Conservation (phyloP, 257 asterid genomes). For the Fraxinus cuspidata region DNA sequence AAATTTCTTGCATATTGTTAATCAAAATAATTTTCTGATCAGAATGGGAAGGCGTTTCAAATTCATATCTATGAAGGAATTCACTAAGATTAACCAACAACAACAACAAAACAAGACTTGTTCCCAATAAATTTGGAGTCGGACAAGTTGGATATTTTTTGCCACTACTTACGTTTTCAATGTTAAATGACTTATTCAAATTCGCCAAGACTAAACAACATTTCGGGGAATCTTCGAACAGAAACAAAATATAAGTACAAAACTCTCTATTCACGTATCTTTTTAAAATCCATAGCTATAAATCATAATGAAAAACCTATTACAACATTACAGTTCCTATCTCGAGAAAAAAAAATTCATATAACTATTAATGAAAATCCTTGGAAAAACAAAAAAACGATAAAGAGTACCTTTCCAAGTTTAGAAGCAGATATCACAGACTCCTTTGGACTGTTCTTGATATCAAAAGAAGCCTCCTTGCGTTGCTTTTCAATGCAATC, state of each 20-base stretch:
- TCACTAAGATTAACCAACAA: neutral
- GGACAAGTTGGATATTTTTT: too few relatives aligned
- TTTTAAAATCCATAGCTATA: neutral
- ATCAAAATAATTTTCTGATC: neutral
- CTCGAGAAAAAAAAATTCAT: constrained; percentile 1
- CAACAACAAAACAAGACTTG: neutral
- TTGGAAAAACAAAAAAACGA: constrained; percentile 2
- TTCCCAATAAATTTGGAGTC: neutral
- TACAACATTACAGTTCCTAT: neutral
- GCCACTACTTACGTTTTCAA: neutral
- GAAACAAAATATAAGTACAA: too few relatives aligned
- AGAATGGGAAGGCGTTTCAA: neutral
- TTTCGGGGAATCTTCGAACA: neutral
- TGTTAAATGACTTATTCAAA: too few relatives aligned
- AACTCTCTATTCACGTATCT: neutral
- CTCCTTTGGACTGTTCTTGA: constrained; percentile 46
- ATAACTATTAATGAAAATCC: neutral
- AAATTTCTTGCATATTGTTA: neutral
- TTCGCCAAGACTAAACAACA: too few relatives aligned
- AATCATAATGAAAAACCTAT: constrained; percentile 13
- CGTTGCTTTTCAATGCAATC: constrained; percentile 68
- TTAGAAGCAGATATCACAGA: constrained; percentile 55
- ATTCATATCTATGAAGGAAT: neutral
- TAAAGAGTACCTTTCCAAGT: constrained; percentile 60
- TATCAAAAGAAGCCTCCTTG: constrained; percentile 36